phyloP scores from a whole-genome alignment of 2,329 filamentous ascomycete genomes.

The Aspergillus clavatus region DNA sequence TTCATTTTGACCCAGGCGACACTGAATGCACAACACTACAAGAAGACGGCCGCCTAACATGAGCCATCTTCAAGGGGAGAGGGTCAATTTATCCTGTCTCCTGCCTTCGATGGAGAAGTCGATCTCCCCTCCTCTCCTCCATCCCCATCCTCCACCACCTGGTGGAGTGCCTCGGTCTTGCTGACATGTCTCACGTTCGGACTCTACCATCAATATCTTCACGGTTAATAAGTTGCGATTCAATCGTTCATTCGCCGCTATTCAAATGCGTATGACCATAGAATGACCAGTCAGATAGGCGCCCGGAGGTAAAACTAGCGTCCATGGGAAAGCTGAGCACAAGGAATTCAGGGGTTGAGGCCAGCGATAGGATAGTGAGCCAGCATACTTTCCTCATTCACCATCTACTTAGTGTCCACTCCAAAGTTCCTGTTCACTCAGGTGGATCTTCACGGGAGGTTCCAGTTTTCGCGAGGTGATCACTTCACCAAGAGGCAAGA shows the following conservation, averaged over 20 bases:
- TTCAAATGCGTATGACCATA: not conserved
- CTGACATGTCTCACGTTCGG: not conserved
- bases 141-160: too few species aligned
- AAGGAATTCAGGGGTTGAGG: not conserved
- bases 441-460: not conserved
- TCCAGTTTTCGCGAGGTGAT: not conserved
- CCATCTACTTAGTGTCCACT: not conserved
- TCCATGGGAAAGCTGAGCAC: not conserved
- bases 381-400: not conserved
- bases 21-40: not conserved
- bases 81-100: not conserved
- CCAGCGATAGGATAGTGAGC: not conserved
- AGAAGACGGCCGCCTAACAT: not conserved
- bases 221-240: not conserved
- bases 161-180: not conserved
- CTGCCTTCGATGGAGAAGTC: not conserved
- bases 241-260: not conserved
- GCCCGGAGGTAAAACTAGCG: not conserved
- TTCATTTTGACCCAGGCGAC: not conserved
- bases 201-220: not conserved
- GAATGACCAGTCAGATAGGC: not conserved
- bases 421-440: not conserved
- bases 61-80: not conserved
- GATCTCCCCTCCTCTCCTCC: not conserved
- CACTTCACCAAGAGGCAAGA: not conserved